Evolutionary conservation across 805 yeast species (phyloP), one percentile per base, ranked within the genome.

Genomic region (Ogataea pilisensis): DNA sequence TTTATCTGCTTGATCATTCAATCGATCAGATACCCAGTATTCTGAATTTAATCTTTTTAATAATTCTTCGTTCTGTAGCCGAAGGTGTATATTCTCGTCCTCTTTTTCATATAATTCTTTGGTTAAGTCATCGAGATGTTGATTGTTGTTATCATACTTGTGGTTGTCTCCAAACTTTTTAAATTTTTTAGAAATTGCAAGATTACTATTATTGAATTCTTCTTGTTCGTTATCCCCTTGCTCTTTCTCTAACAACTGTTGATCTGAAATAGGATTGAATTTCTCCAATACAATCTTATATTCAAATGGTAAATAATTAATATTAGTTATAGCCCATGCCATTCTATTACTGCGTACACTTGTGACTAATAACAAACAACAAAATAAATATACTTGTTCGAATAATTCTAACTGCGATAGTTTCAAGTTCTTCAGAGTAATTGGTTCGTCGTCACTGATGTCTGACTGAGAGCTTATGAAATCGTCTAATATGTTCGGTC

Each of bases 271-370:
- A 13, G 45, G 32, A 36, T 51, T 54, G 37, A 51, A 60, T 34
- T 41, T 47, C 27, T 44, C 50, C 22, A 57, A 35, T 5, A 43
- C 44, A 14, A 35, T 38, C 27, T 52, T 58, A 24, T 53, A 40
- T 20, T 47, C 47, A 2, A 20, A 14, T 3, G 50, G 49, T 7
- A 57, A 41, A 38, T 50, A 58, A 28, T 54, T 50, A 22, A 57
- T 39, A 38, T 58, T 57, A 1, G 61, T 50, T 34, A 52, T 42
- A 4, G 60, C 61, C 61, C 57, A 58, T 8, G 61, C 58, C 49
- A 44, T 49, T 34, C 55, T 35, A 16, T 48, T 51, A 8, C 60
- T 53, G 6, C 55, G 36, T 3, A 57, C 54, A 13, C 57, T 51
- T 30, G 51, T 39, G 11, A 47, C 49, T 19, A 60, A 35, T 3